phyloP scores from a whole-genome alignment of 371 early-diverging fungal species.

The Haplosporangium sp. region DNA sequence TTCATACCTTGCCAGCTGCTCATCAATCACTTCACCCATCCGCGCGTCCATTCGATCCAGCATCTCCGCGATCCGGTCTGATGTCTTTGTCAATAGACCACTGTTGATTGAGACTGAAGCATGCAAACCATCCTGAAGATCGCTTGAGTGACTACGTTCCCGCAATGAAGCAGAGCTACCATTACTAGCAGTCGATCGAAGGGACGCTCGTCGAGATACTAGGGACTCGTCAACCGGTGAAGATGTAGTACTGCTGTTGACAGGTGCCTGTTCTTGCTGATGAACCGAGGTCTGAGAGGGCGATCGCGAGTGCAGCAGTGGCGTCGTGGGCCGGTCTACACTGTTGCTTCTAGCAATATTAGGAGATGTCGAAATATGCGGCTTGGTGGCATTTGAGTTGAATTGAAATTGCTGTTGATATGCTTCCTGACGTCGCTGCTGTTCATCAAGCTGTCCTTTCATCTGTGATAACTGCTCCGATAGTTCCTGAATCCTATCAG shows the following conservation, averaged over 20 bases:
- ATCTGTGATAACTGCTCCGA: conserved; percentile 41
- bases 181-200: conserved; percentile 34
- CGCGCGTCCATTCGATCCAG: conserved; percentile 33
- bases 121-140: not conserved
- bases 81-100: conserved; percentile 19
- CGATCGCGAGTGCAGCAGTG: conserved; percentile 10
- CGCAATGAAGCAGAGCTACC: conserved; percentile 18
- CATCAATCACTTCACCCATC: conserved; percentile 37
- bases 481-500: conserved; percentile 29
- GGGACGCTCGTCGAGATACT: conserved; percentile 32
- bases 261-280: conserved; percentile 12
- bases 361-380: conserved; percentile 8
- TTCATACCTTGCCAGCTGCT: conserved; percentile 33
- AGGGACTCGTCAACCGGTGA: conserved; percentile 35
- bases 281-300: conserved; percentile 17
- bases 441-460: conserved; percentile 41
- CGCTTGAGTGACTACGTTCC: conserved; percentile 5
- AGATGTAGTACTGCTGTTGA: not conserved
- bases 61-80: conserved; percentile 38
- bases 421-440: conserved; percentile 30
- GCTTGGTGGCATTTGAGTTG: not conserved
- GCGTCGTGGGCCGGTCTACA: conserved; percentile 5
- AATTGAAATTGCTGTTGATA: not conserved
- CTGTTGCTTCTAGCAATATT: conserved; percentile 24
- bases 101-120: not conserved